These are phyloP conservation scores for Glebionis coronaria DNA, from an alignment of 129 eudicot species.

Conservation along the genomic window DNA sequence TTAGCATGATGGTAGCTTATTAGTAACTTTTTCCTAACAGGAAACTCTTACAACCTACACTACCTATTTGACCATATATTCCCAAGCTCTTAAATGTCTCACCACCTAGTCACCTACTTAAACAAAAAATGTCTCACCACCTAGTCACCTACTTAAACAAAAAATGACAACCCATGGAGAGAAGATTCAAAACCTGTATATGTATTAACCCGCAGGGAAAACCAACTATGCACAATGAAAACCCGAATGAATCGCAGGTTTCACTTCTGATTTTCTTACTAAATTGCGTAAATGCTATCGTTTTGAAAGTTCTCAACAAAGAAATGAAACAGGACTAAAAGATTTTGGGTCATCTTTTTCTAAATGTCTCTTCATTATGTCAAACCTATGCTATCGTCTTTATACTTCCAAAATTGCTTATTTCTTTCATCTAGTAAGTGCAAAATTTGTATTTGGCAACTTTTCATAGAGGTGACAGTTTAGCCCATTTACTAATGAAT, in stretches of 20 bases:
- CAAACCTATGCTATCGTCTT: constrained; percentile 2
- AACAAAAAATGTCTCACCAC: too few relatives aligned
- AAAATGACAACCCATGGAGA: constrained; percentile 98
- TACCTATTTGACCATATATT: too few relatives aligned
- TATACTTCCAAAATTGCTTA: constrained; percentile 6
- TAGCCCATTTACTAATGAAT: not conserved
- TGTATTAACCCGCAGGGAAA: constrained; percentile 87
- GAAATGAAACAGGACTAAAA: not conserved
- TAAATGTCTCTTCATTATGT: not conserved
- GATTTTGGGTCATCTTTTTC: not conserved
- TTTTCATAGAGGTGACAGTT: not conserved
- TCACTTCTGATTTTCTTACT: constrained; percentile 6
- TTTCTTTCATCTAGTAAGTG: not conserved
- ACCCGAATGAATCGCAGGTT: constrained; percentile 93
- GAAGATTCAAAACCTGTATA: constrained; percentile 87
- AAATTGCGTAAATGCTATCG: not conserved
- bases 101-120: too few relatives aligned
- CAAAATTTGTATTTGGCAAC: not conserved
- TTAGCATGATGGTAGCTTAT: too few relatives aligned
- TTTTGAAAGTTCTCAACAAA: not conserved
- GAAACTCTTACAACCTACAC: too few relatives aligned
- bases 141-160: too few relatives aligned
- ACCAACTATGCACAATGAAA: constrained; percentile 97
- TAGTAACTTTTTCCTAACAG: too few relatives aligned
- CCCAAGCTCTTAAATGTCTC: too few relatives aligned